Evolutionary conservation across 2,329 filamentous ascomycete species (phyloP).

Genomic region (Neurospora crassa): DNA sequence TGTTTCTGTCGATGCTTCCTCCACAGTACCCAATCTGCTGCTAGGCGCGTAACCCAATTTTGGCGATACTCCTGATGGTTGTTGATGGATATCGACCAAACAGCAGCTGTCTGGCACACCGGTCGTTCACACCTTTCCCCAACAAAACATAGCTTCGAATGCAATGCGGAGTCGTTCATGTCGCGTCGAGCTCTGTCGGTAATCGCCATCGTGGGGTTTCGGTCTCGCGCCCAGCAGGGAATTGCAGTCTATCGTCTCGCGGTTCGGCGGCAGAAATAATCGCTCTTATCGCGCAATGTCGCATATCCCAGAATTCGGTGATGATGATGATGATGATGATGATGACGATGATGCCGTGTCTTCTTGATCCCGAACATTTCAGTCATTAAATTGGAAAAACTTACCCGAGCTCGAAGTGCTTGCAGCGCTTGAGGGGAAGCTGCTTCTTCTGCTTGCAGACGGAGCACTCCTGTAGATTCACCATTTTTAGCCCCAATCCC

Average conservation of each 20-base stretch:
- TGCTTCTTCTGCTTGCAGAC: constrained; percentile 97
- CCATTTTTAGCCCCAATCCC: constrained; percentile 11
- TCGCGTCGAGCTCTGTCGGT: background rate
- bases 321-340: background rate
- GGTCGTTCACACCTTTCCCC: background rate
- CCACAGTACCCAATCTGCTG: background rate
- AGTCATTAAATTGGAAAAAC: constrained; percentile 27
- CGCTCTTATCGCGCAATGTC: background rate
- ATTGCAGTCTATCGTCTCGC: background rate
- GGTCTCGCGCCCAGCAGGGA: background rate
- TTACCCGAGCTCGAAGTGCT: constrained; percentile 99
- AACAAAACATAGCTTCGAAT: background rate
- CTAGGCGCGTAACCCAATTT: background rate
- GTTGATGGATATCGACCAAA: background rate
- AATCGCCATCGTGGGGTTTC: background rate
- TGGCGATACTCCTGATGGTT: background rate
- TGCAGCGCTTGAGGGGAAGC: constrained; percentile 98
- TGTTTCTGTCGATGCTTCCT: background rate
- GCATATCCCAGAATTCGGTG: background rate
- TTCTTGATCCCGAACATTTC: background rate
- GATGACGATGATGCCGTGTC: background rate
- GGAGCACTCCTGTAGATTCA: constrained; percentile 61
- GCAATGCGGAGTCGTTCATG: background rate
- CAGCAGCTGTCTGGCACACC: background rate
- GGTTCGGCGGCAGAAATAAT: background rate